Conservation (phyloP, 495 filamentous ascomycete species). For the Jackrogersella multiformis region DNA sequence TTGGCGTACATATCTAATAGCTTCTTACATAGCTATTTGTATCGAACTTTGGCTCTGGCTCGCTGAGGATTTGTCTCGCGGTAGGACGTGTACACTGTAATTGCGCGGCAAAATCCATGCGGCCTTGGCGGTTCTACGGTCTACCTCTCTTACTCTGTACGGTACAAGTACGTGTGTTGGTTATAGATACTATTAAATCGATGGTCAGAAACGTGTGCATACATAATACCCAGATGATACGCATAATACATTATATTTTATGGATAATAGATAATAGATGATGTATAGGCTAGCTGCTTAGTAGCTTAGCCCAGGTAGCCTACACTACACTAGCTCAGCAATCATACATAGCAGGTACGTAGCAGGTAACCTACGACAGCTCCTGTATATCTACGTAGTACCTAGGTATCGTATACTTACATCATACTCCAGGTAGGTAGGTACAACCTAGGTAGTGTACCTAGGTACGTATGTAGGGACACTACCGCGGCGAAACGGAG, state of each 20-base stretch:
- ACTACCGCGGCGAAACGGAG: conserved; percentile 38
- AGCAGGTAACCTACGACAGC: conserved; percentile 10
- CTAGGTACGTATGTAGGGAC: no score
- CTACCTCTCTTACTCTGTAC: not conserved
- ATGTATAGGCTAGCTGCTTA: no score
- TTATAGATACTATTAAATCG: no score
- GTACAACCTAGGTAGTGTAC: no score
- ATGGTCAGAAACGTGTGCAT: conserved; percentile 32
- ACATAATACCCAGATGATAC: no score
- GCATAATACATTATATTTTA: no score
- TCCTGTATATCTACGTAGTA: no score
- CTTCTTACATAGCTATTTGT: conserved; percentile 28
- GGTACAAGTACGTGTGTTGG: conserved; percentile 8
- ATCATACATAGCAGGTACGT: no score
- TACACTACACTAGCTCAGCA: no score
- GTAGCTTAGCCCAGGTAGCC: conserved; percentile 19
- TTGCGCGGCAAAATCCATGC: conserved; percentile 45
- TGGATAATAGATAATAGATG: not conserved
- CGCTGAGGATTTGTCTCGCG: conserved; percentile 12
- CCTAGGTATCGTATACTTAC: conserved; percentile 39
- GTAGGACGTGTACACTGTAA: conserved; percentile 40
- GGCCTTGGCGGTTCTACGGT: conserved; percentile 28
- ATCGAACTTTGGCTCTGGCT: conserved; percentile 24
- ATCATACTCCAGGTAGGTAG: no score
- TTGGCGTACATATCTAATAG: conserved; percentile 37